phyloP scores from a whole-genome alignment of 2,329 filamentous ascomycete species.

The Aspergillus brunneoviolaceus region DNA sequence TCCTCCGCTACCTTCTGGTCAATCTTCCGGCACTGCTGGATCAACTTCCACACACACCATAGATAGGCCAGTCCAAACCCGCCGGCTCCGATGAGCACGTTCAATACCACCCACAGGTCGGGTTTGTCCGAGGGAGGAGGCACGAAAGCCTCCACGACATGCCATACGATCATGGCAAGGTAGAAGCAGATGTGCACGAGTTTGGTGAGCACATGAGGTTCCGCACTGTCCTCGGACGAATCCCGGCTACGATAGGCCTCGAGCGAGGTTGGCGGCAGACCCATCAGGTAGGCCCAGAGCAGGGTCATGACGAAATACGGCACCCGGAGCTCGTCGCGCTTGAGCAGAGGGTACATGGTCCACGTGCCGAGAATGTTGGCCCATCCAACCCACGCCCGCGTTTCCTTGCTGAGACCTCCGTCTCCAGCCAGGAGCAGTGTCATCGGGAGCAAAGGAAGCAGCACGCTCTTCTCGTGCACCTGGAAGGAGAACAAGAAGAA shows the following conservation, averaged over 20 bases:
- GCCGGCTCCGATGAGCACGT: constrained; percentile 79
- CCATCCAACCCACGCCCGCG: constrained; percentile 90
- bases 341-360: constrained; percentile 91
- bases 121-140: constrained; percentile 73
- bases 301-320: constrained; percentile 83
- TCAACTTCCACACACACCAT: constrained; percentile 76
- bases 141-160: constrained; percentile 69
- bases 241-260: constrained; percentile 62
- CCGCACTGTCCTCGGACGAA: constrained; percentile 31
- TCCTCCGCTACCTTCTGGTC: constrained; percentile 26
- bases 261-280: constrained; percentile 75
- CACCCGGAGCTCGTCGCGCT: constrained; percentile 76
- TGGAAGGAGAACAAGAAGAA: constrained; percentile 99
- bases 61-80: constrained; percentile 86
- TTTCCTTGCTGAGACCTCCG: constrained; percentile 72
- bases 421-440: constrained; percentile 79
- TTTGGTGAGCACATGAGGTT: constrained; percentile 59
- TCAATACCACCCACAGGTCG: constrained; percentile 90
- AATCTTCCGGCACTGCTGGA: constrained; percentile 33
- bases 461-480: constrained; percentile 95
- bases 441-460: constrained; percentile 90
- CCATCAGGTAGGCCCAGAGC: constrained; percentile 88
- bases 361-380: constrained; percentile 85
- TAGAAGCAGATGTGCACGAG: constrained; percentile 77
- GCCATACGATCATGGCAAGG: constrained; percentile 74